Percentiles rank a stretch among this genome's conserved stretches.
phyloP scores from a whole-genome alignment of 1,139 yeast species.

The Candida sanyaensis region DNA sequence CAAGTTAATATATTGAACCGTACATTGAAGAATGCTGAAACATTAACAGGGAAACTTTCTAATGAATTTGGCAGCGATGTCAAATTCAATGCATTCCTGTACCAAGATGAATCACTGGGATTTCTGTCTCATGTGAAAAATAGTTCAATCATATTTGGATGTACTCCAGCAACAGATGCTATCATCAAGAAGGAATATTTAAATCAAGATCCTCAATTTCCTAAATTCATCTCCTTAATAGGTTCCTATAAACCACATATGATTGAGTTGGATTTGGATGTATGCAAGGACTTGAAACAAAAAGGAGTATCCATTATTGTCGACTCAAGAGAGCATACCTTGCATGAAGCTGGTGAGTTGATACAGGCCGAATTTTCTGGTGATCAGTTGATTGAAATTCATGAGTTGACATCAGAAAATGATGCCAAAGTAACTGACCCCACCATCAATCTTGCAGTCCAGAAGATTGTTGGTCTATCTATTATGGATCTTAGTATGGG shows the following conservation, averaged over 20 bases:
- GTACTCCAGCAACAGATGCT: slow-evolving; percentile 58
- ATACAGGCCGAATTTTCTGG: slow-evolving; percentile 42
- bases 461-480: slow-evolving; percentile 60
- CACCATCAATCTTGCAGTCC: slow-evolving; percentile 35
- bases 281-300: slow-evolving; percentile 27
- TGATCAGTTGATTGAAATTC: slow-evolving; percentile 46
- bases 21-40: slow-evolving; percentile 41
- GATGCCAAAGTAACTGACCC: slow-evolving; percentile 11
- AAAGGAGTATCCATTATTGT: slow-evolving; percentile 45
- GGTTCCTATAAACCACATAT: slow-evolving; percentile 72
- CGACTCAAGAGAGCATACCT: slow-evolving; percentile 58
- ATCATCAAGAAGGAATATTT: slow-evolving; percentile 39
- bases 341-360: slow-evolving; percentile 67
- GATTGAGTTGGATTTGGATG: slow-evolving; percentile 58
- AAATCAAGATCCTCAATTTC: slow-evolving; percentile 24
- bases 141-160: slow-evolving; percentile 54
- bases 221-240: slow-evolving; percentile 56
- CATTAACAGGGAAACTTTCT: slow-evolving; percentile 25
- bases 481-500: slow-evolving; percentile 62
- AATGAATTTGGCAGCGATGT: slow-evolving; percentile 23
- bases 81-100: slow-evolving; percentile 23
- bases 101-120: slow-evolving; percentile 16
- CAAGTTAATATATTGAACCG: slow-evolving; percentile 52
- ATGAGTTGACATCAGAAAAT: slow-evolving; percentile 28
- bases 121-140: slow-evolving; percentile 22